A percentile compares a stretch with the other conserved stretches of the same genome.
phyloP scores from a whole-genome alignment of 2,329 filamentous ascomycete species.

The Paramyrothecium sp. region DNA sequence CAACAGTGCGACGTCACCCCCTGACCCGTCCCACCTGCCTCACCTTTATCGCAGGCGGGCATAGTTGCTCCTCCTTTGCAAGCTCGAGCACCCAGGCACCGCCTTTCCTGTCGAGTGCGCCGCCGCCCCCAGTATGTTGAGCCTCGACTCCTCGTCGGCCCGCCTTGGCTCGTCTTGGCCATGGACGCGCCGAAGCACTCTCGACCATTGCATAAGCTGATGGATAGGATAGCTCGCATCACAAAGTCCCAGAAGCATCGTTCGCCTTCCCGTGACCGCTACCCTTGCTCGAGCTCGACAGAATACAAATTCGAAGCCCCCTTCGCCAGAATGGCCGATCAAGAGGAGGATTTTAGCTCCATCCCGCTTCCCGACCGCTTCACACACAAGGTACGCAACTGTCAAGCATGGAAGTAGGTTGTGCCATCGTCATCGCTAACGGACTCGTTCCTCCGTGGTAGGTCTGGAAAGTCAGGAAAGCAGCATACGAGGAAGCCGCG shows the following conservation, averaged over 20 bases:
- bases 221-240: constrained; percentile 23
- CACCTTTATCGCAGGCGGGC: neutral
- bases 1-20: neutral
- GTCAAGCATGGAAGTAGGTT: neutral
- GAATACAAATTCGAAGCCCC: constrained; percentile 12
- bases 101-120: neutral
- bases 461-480: constrained; percentile 97
- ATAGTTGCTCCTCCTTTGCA: neutral
- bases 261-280: constrained; percentile 15
- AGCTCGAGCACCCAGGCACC: neutral
- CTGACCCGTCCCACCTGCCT: neutral
- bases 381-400: constrained; percentile 67
- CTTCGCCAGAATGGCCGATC: constrained; percentile 66
- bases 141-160: neutral
- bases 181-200: constrained; percentile 21
- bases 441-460: constrained; percentile 25
- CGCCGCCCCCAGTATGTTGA: neutral
- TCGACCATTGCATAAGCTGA: constrained; percentile 27
- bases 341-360: constrained; percentile 79
- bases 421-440: neutral
- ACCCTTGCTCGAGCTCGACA: constrained; percentile 14
- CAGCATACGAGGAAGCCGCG: constrained; percentile 87
- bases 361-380: constrained; percentile 79
- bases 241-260: constrained; percentile 8
- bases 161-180: constrained; percentile 2